Conservation (phyloP, 2,329 filamentous ascomycete species). For the Verticillium alfalfae region DNA sequence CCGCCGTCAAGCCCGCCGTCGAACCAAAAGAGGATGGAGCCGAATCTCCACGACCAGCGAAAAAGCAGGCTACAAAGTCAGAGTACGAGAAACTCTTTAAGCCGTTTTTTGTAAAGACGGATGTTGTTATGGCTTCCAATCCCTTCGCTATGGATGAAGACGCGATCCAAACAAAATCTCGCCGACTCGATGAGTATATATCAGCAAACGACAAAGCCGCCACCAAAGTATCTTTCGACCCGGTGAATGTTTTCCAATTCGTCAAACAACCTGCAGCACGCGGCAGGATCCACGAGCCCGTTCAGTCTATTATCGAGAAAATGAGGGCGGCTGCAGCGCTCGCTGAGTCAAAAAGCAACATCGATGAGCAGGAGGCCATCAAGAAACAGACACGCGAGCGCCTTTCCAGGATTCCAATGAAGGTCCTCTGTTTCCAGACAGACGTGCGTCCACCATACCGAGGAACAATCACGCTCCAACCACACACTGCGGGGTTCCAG, state of each 20-base stretch:
- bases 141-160: conserved; percentile 53
- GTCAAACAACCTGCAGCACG: conserved; percentile 29
- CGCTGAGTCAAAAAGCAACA: conserved; percentile 20
- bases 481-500: conserved; percentile 33
- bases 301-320: conserved; percentile 56
- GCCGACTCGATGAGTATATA: conserved; percentile 48
- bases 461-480: conserved; percentile 64
- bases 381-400: conserved; percentile 26
- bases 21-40: neutral
- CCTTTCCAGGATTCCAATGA: conserved; percentile 54
- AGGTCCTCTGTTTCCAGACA: conserved; percentile 55
- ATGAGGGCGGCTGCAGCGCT: conserved; percentile 42
- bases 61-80: conserved; percentile 25
- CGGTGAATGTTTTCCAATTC: conserved; percentile 39
- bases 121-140: conserved; percentile 64
- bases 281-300: conserved; percentile 43
- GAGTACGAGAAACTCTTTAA: conserved; percentile 70
- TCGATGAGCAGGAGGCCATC: conserved; percentile 28
- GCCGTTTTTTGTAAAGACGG: conserved; percentile 71
- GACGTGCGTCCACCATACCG: conserved; percentile 66
- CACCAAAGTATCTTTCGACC: conserved; percentile 34
- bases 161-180: conserved; percentile 44
- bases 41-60: conserved; percentile 2
- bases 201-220: conserved; percentile 30
- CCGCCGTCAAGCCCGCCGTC: neutral